phyloP scores from a whole-genome alignment of 1,284 basidiomycete genomes.

The Bondarzewia mesenterica region DNA sequence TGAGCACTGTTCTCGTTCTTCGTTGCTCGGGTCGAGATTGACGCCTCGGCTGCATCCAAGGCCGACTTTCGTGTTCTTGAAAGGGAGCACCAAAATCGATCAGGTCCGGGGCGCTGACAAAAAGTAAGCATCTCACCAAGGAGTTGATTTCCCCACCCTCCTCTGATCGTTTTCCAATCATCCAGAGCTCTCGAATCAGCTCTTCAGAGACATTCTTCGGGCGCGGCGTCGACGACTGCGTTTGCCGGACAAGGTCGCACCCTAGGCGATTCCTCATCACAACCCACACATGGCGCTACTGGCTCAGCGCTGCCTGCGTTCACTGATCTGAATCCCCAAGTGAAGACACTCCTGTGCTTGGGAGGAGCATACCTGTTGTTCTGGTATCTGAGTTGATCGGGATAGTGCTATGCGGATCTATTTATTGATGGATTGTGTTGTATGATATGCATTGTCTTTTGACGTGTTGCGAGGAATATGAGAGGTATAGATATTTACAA shows the following conservation, averaged over 20 bases:
- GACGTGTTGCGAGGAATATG: too few species aligned
- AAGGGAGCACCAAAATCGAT: conserved; percentile 58
- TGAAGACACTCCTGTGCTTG: conserved; percentile 54
- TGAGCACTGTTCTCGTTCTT: conserved; percentile 25
- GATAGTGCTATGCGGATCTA: neutral
- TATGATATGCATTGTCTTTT: too few species aligned
- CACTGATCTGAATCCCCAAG: conserved; percentile 52
- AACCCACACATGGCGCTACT: conserved; percentile 24
- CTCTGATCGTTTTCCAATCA: neutral
- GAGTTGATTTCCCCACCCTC: neutral
- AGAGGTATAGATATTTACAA: too few species aligned
- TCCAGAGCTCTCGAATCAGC: conserved; percentile 50
- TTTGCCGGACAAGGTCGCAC: conserved; percentile 71
- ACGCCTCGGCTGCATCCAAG: conserved; percentile 26
- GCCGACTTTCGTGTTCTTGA: conserved; percentile 75
- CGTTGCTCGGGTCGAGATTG: neutral
- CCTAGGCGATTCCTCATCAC: conserved; percentile 40
- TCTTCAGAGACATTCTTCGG: conserved; percentile 39
- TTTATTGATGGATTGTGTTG: neutral
- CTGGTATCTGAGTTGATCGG: conserved; percentile 37
- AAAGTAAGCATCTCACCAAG: conserved; percentile 39
- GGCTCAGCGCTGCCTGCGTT: conserved; percentile 28
- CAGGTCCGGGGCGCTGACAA: conserved; percentile 61
- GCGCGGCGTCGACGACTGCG: conserved; percentile 25
- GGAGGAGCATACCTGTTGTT: conserved; percentile 57